These are phyloP conservation scores for Tolypocladium ophioglossoides DNA, from an alignment of 2,329 filamentous ascomycete species.

Conservation along the genomic window DNA sequence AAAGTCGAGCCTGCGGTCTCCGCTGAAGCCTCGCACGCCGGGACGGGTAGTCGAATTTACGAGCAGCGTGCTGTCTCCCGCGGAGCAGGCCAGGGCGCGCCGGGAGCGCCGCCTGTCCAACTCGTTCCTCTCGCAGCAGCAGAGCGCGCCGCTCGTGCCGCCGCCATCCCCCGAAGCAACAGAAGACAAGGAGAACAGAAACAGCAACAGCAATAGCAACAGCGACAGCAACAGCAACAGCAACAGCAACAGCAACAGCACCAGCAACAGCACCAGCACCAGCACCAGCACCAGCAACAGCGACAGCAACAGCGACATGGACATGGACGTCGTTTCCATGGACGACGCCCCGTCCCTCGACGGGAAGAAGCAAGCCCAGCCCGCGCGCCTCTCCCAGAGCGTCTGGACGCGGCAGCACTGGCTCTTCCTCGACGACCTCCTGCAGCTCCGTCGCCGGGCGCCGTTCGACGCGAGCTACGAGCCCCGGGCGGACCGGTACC, in stretches of 20 bases:
- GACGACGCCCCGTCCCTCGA: slow-evolving; percentile 15
- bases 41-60: slow-evolving; percentile 50
- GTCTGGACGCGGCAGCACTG: slow-evolving; percentile 42
- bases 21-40: slow-evolving; percentile 45
- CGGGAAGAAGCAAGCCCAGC: not conserved
- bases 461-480: slow-evolving; percentile 20
- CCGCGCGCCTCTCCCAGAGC: slow-evolving; percentile 26
- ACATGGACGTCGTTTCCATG: slow-evolving; percentile 14
- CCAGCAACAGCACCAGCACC: slow-evolving; percentile 15
- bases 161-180: slow-evolving; percentile 6
- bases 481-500: slow-evolving; percentile 22
- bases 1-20: slow-evolving; percentile 48
- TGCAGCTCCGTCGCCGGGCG: slow-evolving; percentile 35
- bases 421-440: slow-evolving; percentile 39
- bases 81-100: slow-evolving; percentile 26
- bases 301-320: slow-evolving; percentile 13
- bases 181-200: slow-evolving; percentile 19
- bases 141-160: not conserved
- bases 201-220: slow-evolving; percentile 11
- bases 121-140: slow-evolving; percentile 5
- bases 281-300: too few relatives aligned
- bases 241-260: slow-evolving; percentile 11
- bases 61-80: slow-evolving; percentile 36
- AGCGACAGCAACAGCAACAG: not conserved
- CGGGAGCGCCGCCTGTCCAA: slow-evolving; percentile 18